Evolutionary conservation across 2,329 filamentous ascomycete species (phyloP).

Genomic region (Pseudopithomyces maydicus): DNA sequence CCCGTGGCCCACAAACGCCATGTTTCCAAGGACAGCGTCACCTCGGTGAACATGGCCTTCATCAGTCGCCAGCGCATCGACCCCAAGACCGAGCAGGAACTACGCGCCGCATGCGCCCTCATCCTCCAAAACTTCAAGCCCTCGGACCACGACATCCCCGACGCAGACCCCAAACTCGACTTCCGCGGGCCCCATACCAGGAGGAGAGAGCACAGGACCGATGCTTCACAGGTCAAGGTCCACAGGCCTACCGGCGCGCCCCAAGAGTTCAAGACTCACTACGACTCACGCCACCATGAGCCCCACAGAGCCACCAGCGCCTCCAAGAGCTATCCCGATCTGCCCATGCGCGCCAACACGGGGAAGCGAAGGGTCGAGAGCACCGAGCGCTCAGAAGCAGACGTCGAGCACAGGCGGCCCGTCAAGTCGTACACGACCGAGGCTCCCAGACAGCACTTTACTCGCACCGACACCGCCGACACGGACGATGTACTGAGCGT

Average conservation of each 20-base stretch:
- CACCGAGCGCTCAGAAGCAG: slow-evolving; percentile 27
- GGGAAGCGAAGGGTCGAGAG: slow-evolving; percentile 37
- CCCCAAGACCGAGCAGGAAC: slow-evolving; percentile 48
- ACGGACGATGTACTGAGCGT: slow-evolving; percentile 37
- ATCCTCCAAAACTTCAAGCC: slow-evolving; percentile 50
- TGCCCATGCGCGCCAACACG: slow-evolving; percentile 37
- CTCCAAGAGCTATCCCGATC: slow-evolving; percentile 33
- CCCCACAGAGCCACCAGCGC: slow-evolving; percentile 28
- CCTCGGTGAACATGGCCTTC: slow-evolving; percentile 46
- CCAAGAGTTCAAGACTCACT: slow-evolving; percentile 31
- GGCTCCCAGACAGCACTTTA: slow-evolving; percentile 20
- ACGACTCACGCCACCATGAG: slow-evolving; percentile 21
- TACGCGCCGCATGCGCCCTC: slow-evolving; percentile 52
- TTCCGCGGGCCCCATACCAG: slow-evolving; percentile 32
- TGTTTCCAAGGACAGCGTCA: slow-evolving; percentile 36
- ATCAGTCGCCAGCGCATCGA: slow-evolving; percentile 52
- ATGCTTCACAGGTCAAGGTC: slow-evolving; percentile 26
- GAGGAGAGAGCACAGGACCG: slow-evolving; percentile 24
- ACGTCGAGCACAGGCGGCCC: slow-evolving; percentile 25
- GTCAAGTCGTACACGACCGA: slow-evolving; percentile 27
- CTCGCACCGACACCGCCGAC: slow-evolving; percentile 32
- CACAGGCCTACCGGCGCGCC: slow-evolving; percentile 36
- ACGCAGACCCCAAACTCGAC: slow-evolving; percentile 44
- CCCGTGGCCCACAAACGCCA: slow-evolving; percentile 27
- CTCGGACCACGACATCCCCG: slow-evolving; percentile 43